A percentile compares a stretch with the other conserved stretches of the same genome.
These are phyloP conservation scores for Ceratobasidium sp. DNA, from an alignment of 1,284 basidiomycete genomes.

Conservation along the genomic window DNA sequence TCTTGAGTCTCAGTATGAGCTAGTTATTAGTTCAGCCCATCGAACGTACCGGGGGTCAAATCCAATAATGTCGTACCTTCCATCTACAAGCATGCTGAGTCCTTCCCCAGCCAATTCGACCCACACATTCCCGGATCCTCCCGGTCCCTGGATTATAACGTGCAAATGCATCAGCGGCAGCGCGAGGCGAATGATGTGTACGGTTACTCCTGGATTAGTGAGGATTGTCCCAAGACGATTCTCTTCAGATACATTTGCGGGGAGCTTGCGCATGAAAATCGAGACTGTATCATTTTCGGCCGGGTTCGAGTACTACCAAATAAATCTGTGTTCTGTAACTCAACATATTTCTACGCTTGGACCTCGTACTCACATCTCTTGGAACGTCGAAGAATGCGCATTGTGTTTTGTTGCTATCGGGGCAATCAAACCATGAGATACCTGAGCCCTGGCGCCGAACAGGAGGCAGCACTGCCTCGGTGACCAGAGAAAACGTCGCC, in stretches of 20 bases:
- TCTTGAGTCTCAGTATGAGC: not conserved
- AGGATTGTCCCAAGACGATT: slow-evolving; percentile 47
- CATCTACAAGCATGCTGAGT: slow-evolving; percentile 45
- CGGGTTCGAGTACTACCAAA: slow-evolving; percentile 28
- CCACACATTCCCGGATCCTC: slow-evolving; percentile 45
- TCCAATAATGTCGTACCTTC: slow-evolving; percentile 47
- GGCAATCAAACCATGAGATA: slow-evolving; percentile 32
- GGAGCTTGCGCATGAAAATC: slow-evolving; percentile 50
- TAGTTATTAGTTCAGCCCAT: not conserved
- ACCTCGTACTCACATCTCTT: slow-evolving; percentile 6
- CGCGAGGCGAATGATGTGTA: not conserved
- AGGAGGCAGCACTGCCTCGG: not conserved
- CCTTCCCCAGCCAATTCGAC: slow-evolving; percentile 35
- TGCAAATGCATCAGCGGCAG: not conserved
- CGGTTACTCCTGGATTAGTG: slow-evolving; percentile 48
- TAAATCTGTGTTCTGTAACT: not conserved
- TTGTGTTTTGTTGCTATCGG: slow-evolving; percentile 26
- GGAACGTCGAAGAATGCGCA: slow-evolving; percentile 40
- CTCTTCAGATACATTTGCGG: slow-evolving; percentile 42
- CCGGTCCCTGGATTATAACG: slow-evolving; percentile 46
- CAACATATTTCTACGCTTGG: not conserved
- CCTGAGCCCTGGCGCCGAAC: not conserved
- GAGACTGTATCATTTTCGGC: slow-evolving; percentile 43
- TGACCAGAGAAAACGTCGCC: not conserved
- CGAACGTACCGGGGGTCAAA: slow-evolving; percentile 38